Percentiles rank a stretch among this genome's conserved stretches.
These are phyloP conservation scores for Blumeria graminis DNA, from an alignment of 2,329 filamentous ascomycete genomes.

Conservation along the genomic window DNA sequence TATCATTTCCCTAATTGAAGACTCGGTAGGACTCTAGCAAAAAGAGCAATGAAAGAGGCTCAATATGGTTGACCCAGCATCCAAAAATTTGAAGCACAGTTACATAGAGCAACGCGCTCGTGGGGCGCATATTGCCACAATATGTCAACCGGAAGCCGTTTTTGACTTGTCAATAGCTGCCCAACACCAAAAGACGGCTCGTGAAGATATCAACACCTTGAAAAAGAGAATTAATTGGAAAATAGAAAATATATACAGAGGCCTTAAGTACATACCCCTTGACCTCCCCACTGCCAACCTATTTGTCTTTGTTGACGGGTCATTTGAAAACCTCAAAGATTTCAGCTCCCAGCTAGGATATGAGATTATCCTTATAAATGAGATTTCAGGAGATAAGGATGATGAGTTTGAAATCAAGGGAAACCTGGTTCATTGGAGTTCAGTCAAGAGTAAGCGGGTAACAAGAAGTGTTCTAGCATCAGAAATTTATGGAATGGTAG, in stretches of 20 bases:
- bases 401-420: background rate
- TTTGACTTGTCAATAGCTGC: background rate
- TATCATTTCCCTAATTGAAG: background rate
- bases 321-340: too few species aligned
- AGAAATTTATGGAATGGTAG: constrained; percentile 6
- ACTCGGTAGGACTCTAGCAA: background rate
- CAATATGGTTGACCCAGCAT: background rate
- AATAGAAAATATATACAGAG: background rate
- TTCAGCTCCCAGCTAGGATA: background rate
- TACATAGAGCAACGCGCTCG: too few species aligned
- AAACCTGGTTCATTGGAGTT: background rate
- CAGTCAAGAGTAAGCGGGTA: constrained; percentile 2
- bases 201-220: background rate
- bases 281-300: background rate
- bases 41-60: background rate
- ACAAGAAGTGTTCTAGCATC: constrained; percentile 5
- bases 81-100: background rate
- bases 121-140: too few species aligned
- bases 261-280: background rate
- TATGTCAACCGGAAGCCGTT: background rate
- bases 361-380: background rate
- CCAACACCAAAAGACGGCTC: background rate
- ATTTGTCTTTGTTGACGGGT: background rate
- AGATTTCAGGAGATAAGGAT: background rate
- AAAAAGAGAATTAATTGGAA: background rate